Base-by-base conservation (phyloP, 2,329 filamentous ascomycete species). In the Pseudogymnoascus sp. region DNA sequence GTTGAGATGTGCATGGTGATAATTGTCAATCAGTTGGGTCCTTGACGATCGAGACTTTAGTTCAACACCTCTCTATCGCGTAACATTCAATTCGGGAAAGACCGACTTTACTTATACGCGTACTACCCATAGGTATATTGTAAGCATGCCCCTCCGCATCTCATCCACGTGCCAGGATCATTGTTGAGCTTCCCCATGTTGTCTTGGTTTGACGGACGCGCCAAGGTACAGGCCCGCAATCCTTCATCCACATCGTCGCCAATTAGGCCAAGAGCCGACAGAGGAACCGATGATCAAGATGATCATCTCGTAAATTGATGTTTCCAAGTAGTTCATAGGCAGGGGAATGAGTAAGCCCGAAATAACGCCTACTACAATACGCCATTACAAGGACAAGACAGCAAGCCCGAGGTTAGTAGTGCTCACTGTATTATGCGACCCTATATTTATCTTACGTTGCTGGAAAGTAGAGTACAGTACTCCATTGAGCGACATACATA, bases 101-200 rank as follows among this genome's bases (percentile, higher is more conserved):
- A 33, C n/a, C 50, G 17, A 56, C 29, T 33, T 56, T 56, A 56
- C 50, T 56, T 56, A 56, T 56, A 56, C 50, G 21, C 50, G 17
- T 56, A 33, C 50, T 56, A 33, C 29, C 29, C 17, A 19, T 33
- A 19, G 50, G 17, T n/a, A 35, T 33, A 3, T 10, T 56, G 29
- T 56, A 56, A 56, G 50, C 50, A 56, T 35, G 50, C n/a, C 29
- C 29, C 29, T 56, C n/a, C 15, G 50, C 29, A 56, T 21, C 29
- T 13, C 17, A 26, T 56, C 50, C 50, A 56, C 50, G 50, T 56
- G 50, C 50, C 10, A 10, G 29, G 29, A 56, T 56, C 29, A 35
- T 15, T 56, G 29, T 11, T 56, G 50, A 56, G 29, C 15, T 35
- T 35, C 11, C 29, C 29, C 29, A 35, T 56, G 26, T 19, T 56